Percentiles rank a stretch among this genome's conserved stretches.
phyloP scores from a whole-genome alignment of 2,329 filamentous ascomycete genomes.

The Chrysoporthe cubensis region DNA sequence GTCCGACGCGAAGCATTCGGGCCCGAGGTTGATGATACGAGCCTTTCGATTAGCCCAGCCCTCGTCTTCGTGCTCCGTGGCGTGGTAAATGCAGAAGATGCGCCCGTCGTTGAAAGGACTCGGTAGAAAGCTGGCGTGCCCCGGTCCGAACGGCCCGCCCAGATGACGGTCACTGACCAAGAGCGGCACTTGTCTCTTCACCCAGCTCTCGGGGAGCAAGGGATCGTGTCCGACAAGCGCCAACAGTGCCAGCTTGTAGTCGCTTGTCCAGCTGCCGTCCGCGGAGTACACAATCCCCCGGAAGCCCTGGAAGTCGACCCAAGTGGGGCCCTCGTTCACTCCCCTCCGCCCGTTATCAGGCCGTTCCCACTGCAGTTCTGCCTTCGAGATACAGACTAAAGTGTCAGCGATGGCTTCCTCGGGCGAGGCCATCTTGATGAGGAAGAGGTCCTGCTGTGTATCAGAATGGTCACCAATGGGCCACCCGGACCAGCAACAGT shows the following conservation, averaged over 20 bases:
- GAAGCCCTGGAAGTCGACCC: conserved; percentile 28
- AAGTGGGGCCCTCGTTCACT: conserved; percentile 31
- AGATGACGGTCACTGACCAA: conserved; percentile 18
- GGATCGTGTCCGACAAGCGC: conserved; percentile 27
- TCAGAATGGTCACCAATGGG: conserved; percentile 27
- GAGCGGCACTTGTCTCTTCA: conserved; percentile 16
- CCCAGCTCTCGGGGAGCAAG: conserved; percentile 22
- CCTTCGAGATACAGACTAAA: conserved; percentile 28
- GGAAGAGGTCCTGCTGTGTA: conserved; percentile 30
- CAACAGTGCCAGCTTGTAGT: conserved; percentile 29
- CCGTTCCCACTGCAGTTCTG: conserved; percentile 28
- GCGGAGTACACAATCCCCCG: conserved; percentile 31
- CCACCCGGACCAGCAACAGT: conserved; percentile 32
- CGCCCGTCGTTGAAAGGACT: conserved; percentile 26
- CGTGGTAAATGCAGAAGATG: conserved; percentile 30
- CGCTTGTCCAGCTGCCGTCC: conserved; percentile 32
- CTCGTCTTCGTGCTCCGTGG: conserved; percentile 24
- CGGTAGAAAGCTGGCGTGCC: conserved; percentile 29
- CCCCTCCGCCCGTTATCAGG: conserved; percentile 28
- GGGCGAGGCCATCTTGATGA: conserved; percentile 29
- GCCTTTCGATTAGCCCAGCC: conserved; percentile 32
- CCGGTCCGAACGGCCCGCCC: conserved; percentile 29
- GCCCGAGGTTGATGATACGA: conserved; percentile 23
- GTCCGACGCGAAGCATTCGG: conserved; percentile 21
- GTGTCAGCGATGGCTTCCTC: conserved; percentile 28